phyloP scores from a whole-genome alignment of 2,329 filamentous ascomycete genomes.

The Aspergillus sojae region DNA sequence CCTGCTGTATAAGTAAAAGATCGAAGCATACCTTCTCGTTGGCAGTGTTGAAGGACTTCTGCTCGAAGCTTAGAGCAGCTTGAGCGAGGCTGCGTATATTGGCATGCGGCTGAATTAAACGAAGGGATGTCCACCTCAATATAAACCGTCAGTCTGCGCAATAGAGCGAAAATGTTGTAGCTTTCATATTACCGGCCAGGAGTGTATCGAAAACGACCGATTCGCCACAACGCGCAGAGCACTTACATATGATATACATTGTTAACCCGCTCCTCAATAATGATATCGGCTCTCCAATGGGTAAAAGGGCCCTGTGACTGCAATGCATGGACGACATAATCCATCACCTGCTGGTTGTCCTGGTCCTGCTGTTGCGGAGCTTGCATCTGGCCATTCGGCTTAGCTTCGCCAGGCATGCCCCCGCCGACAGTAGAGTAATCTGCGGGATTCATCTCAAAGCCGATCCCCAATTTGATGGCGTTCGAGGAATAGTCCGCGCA shows the following conservation, averaged over 20 bases:
- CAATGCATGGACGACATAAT: constrained; percentile 43
- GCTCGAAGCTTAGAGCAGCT: constrained; percentile 48
- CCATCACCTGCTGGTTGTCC: constrained; percentile 39
- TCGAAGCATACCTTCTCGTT: constrained; percentile 34
- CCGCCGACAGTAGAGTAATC: constrained; percentile 41
- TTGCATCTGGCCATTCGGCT: constrained; percentile 36
- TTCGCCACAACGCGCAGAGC: background rate
- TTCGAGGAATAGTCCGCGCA: constrained; percentile 37
- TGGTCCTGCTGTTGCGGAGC: constrained; percentile 22
- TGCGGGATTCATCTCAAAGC: constrained; percentile 41
- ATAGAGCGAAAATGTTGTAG: background rate
- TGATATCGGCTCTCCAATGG: constrained; percentile 50
- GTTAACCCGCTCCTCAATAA: constrained; percentile 41
- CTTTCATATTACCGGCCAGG: background rate
- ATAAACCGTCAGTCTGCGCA: background rate
- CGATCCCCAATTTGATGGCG: constrained; percentile 11
- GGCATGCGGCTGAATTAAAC: constrained; percentile 47
- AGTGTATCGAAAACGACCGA: background rate
- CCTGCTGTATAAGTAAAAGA: background rate
- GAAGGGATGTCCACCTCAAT: constrained; percentile 47
- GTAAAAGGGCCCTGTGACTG: constrained; percentile 45
- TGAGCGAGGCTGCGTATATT: constrained; percentile 42
- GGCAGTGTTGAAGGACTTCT: constrained; percentile 47
- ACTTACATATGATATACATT: constrained; percentile 50
- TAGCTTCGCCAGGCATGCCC: constrained; percentile 37